Percentiles rank a stretch among this genome's conserved stretches.
These are phyloP conservation scores for Tanacetum coccineum DNA, from an alignment of 129 eudicot species.

Conservation along the genomic window DNA sequence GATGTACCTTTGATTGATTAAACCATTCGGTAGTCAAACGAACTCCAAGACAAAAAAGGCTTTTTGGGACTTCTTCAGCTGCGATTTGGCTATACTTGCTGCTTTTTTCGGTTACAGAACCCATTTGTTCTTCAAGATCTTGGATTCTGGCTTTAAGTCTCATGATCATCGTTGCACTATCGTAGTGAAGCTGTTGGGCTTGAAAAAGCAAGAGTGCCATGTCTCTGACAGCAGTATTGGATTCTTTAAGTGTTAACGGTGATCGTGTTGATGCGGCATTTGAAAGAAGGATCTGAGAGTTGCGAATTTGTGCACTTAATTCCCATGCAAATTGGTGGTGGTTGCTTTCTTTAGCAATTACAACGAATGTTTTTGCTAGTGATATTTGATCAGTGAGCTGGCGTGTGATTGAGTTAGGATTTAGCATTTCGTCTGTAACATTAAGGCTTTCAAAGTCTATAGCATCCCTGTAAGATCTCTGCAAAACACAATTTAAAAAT, in stretches of 20 bases:
- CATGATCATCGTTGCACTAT: conserved; percentile 74
- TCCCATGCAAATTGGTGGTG: conserved; percentile 75
- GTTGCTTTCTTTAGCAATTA: conserved; percentile 73
- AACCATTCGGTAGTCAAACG: conserved; percentile 61
- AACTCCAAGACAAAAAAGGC: conserved; percentile 60
- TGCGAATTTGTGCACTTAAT: conserved; percentile 63
- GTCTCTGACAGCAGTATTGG: conserved; percentile 48
- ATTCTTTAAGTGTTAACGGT: conserved; percentile 50
- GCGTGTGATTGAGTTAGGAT: conserved; percentile 55
- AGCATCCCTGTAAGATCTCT: conserved; percentile 54
- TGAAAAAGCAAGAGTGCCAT: conserved; percentile 68
- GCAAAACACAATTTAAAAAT: conserved; percentile 20
- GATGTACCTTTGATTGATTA: conserved; percentile 28
- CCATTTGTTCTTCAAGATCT: conserved; percentile 62
- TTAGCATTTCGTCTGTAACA: conserved; percentile 62
- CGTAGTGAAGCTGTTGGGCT: conserved; percentile 65
- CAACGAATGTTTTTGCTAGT: conserved; percentile 61
- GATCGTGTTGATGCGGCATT: conserved; percentile 52
- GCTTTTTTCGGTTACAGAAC: conserved; percentile 47
- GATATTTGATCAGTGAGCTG: conserved; percentile 57
- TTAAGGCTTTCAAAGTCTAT: conserved; percentile 49
- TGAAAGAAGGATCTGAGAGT: conserved; percentile 68
- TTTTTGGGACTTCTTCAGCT: conserved; percentile 72
- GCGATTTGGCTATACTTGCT: conserved; percentile 64
- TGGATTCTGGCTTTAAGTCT: conserved; percentile 65